Conservation (phyloP, 768 basidiomycete genomes). For the Cystofilobasidium macerans region DNA sequence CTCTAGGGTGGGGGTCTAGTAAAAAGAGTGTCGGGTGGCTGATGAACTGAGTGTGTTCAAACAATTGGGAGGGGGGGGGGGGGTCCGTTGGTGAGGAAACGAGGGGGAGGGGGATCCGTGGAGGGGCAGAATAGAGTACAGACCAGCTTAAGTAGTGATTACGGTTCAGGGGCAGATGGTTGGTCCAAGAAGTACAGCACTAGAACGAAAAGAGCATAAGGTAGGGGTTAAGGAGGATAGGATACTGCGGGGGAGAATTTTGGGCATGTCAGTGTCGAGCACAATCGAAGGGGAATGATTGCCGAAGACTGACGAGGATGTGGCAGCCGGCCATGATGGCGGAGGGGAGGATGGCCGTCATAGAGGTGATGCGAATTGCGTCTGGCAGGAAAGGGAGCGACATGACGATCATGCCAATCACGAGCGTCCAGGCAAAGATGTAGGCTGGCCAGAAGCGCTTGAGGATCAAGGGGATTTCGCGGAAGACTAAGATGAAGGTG, state of each 20-base stretch:
- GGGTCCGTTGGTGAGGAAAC: not conserved
- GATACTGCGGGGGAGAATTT: too few relatives aligned
- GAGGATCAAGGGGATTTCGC: constrained; percentile 13
- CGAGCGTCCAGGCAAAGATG: not conserved
- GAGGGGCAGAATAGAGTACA: too few relatives aligned
- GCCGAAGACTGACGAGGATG: too few relatives aligned
- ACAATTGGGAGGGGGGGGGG: too few relatives aligned
- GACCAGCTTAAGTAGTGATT: too few relatives aligned
- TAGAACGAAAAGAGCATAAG: constrained; percentile 71
- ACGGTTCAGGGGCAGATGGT: not conserved
- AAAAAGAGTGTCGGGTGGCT: too few relatives aligned
- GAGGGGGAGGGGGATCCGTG: too few relatives aligned
- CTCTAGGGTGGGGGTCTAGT: too few relatives aligned
- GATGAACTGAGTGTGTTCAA: too few relatives aligned
- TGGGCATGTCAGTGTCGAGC: constrained; percentile 29
- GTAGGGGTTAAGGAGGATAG: constrained; percentile 81
- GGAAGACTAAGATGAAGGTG: not conserved
- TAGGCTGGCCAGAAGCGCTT: constrained; percentile 18
- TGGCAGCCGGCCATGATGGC: not conserved
- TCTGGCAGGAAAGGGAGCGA: not conserved
- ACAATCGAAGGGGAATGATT: not conserved
- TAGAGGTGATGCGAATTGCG: not conserved
- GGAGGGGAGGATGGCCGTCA: not conserved
- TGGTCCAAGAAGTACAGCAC: not conserved
- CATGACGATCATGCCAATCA: constrained; percentile 11